phyloP scores from a whole-genome alignment of 331 rosid genomes.

The Erythrophleum ivorense region DNA sequence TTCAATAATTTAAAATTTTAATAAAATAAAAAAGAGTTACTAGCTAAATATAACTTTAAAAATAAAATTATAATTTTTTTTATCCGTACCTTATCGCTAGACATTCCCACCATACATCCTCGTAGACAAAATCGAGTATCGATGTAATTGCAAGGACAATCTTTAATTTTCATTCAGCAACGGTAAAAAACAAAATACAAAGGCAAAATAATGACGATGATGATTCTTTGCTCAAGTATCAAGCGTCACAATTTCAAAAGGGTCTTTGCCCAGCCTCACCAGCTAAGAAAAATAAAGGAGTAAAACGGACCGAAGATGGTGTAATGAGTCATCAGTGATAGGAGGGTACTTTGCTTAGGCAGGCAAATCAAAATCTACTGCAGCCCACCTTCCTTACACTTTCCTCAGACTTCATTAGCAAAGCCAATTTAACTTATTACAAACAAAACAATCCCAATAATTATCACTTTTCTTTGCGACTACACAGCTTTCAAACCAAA shows the following conservation, averaged over 20 bases:
- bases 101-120: background rate
- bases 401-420: background rate
- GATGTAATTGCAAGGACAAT: no score
- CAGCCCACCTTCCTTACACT: background rate
- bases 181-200: background rate
- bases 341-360: conserved; percentile 37
- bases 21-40: no score
- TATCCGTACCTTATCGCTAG: no score
- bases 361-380: conserved; percentile 25
- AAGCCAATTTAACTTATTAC: background rate
- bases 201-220: background rate
- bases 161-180: background rate
- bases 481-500: background rate
- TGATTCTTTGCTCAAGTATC: conserved; percentile 6
- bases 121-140: no score
- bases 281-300: background rate
- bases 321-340: background rate
- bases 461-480: background rate
- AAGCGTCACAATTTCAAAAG: background rate
- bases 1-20: no score
- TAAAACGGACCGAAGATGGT: background rate
- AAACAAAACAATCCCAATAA: background rate
- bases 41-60: no score
- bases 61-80: no score
- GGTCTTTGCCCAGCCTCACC: background rate